Base-by-base conservation (phyloP, 1,284 basidiomycete genomes). In the Ganoderma meredithae region DNA sequence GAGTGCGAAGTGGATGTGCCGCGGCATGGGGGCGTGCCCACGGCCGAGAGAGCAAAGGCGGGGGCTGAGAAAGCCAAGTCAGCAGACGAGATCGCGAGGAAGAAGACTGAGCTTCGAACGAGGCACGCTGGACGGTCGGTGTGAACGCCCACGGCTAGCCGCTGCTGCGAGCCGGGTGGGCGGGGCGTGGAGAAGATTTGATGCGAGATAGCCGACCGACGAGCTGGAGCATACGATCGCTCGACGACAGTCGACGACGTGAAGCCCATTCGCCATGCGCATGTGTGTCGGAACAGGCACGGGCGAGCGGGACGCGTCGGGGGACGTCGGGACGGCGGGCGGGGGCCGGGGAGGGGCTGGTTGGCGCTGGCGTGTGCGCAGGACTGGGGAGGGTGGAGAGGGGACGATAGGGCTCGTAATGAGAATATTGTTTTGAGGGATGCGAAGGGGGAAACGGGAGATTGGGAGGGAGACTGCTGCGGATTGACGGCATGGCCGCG, bases 401-500 rank as follows among this genome's bases (percentile, higher is more conserved):
- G 39, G 22, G 53, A 31, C n/a, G 49, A 22, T 19, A 44, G n/a
- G 36, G 59, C 3, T 31, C 27, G 31, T 33, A 33, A 6, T 17
- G n/a, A 9, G n/a, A 39, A 55, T n/a, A 62, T 9, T 22, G 60
- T n/a, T 58, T 19, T 40, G 65, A 47, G 22, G 12, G 55, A 60
- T 49, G 53, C 60, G 59, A 36, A 55, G 59, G 63, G 49, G 31
- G 65, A 36, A 61, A 22, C 60, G 58, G 53, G 55, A 41, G 60
- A 60, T 43, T 41, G 40, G 62, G 31, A 52, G 65, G 63, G 63
- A 7, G 58, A 63, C 58, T 72, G 74, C 75, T 75, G 74, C 75
- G 74, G 73, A 76, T 67, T 72, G 70, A 69, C 71, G 73, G 72
- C 71, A 73, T 66, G 65, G 3, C 44, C 36, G 69, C 71, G 72